phyloP scores from a whole-genome alignment of 495 filamentous ascomycete genomes.

The Neurospora cerealis region DNA sequence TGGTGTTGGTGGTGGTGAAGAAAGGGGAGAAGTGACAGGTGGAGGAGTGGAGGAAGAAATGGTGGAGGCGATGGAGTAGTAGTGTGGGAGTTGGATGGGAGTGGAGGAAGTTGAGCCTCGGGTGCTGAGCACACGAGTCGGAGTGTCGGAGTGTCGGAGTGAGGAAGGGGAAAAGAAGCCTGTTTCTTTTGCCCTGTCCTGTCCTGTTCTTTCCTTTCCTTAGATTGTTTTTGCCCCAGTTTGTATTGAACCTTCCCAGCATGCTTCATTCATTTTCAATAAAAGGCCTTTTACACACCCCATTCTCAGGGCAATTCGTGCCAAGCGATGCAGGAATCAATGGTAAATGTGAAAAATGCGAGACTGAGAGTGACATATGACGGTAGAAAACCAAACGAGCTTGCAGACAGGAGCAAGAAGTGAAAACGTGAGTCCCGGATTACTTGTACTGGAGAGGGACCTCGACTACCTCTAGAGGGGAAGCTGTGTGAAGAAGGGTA shows the following conservation, averaged over 20 bases:
- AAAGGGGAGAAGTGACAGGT: too few relatives aligned
- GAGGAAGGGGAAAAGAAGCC: background rate
- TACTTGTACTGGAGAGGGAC: too few relatives aligned
- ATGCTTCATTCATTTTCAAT: background rate
- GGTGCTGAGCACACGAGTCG: background rate
- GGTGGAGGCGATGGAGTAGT: background rate
- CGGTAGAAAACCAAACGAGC: background rate
- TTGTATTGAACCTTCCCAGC: background rate
- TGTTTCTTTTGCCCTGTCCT: background rate
- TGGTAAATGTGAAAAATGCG: too few relatives aligned
- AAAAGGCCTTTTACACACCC: background rate
- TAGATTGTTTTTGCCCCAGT: background rate
- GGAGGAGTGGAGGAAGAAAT: background rate
- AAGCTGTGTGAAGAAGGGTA: background rate
- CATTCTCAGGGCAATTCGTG: background rate
- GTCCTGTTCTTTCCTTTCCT: background rate
- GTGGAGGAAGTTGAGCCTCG: background rate
- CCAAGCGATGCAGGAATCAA: background rate
- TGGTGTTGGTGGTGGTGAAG: too few relatives aligned
- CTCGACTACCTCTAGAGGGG: too few relatives aligned
- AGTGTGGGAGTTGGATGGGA: background rate
- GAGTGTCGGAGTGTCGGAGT: background rate
- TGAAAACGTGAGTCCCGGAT: background rate
- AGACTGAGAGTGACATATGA: background rate
- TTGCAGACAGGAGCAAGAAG: too few relatives aligned